A percentile compares a stretch with the other conserved stretches of the same genome.
These are phyloP conservation scores for Leptomonas seymouri DNA, from an alignment of 208 protist species.

Conservation along the genomic window DNA sequence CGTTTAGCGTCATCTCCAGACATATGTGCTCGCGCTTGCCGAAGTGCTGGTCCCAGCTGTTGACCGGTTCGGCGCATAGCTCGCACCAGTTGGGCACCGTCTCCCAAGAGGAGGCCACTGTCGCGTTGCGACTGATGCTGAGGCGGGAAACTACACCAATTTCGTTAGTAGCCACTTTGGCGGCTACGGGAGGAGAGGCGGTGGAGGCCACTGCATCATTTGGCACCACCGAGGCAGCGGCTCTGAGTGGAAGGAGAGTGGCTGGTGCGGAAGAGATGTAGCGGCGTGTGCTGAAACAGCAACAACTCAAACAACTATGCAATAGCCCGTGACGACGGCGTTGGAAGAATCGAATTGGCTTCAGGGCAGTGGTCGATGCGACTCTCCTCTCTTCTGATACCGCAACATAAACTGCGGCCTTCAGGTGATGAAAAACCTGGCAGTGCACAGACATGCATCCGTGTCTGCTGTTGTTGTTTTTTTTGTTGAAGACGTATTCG, in stretches of 20 bases:
- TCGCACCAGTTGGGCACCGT: slow-evolving; percentile 57
- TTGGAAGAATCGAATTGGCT: no score
- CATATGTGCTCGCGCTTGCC: slow-evolving; percentile 88
- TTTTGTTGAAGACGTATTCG: no score
- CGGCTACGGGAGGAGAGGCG: background rate
- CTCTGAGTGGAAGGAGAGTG: background rate
- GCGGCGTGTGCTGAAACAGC: no score
- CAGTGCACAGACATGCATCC: no score
- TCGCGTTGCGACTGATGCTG: slow-evolving; percentile 3
- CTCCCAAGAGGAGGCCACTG: slow-evolving; percentile 25
- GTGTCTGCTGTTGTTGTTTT: no score
- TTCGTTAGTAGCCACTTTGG: background rate
- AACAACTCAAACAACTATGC: no score
- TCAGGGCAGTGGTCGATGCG: no score
- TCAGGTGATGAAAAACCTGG: no score
- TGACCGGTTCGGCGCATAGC: slow-evolving; percentile 72
- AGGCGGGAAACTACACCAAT: background rate
- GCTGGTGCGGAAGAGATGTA: no score
- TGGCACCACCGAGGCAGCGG: background rate
- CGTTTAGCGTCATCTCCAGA: slow-evolving; percentile 70
- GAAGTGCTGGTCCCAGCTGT: slow-evolving; percentile 68
- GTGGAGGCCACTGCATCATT: background rate
- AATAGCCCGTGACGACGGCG: no score
- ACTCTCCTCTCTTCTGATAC: no score
- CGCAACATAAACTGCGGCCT: no score